A percentile compares a stretch with the other conserved stretches of the same genome.
phyloP scores from a whole-genome alignment of 306 rosid genomes.

The Pyrus pyrifolia region DNA sequence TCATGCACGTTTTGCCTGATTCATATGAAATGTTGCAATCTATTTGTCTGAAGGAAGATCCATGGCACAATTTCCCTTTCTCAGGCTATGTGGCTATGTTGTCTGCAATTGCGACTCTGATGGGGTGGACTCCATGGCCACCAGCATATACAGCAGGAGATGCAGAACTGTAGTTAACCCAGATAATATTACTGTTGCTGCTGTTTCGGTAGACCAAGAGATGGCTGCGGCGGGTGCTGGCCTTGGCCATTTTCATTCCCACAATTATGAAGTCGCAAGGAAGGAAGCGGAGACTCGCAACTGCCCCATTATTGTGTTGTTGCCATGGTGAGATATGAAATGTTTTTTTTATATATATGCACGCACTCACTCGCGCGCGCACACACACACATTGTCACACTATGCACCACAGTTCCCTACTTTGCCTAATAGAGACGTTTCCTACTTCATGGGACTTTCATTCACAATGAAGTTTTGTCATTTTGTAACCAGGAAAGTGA shows the following conservation, averaged over 20 bases:
- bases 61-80: slow-evolving; percentile 72
- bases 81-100: slow-evolving; percentile 63
- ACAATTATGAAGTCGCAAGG: slow-evolving; percentile 23
- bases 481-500: too few relatives aligned
- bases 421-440: too few relatives aligned
- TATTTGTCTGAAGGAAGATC: slow-evolving; percentile 45
- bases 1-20: slow-evolving; percentile 75
- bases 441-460: too few relatives aligned
- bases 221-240: slow-evolving; percentile 20
- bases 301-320: slow-evolving; percentile 54
- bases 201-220: slow-evolving; percentile 22
- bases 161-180: slow-evolving; percentile 17
- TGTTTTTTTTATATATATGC: neutral
- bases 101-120: slow-evolving; percentile 49
- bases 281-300: slow-evolving; percentile 9
- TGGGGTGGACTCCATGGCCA: slow-evolving; percentile 81
- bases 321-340: slow-evolving; percentile 37
- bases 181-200: neutral
- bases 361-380: too few relatives aligned
- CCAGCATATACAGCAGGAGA: slow-evolving; percentile 34
- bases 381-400: too few relatives aligned
- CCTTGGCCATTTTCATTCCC: slow-evolving; percentile 37
- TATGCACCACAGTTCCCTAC: too few relatives aligned
- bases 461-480: too few relatives aligned
- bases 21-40: slow-evolving; percentile 56